These are phyloP conservation scores for Salix udensis DNA, from an alignment of 345 rosid genomes.

Conservation along the genomic window DNA sequence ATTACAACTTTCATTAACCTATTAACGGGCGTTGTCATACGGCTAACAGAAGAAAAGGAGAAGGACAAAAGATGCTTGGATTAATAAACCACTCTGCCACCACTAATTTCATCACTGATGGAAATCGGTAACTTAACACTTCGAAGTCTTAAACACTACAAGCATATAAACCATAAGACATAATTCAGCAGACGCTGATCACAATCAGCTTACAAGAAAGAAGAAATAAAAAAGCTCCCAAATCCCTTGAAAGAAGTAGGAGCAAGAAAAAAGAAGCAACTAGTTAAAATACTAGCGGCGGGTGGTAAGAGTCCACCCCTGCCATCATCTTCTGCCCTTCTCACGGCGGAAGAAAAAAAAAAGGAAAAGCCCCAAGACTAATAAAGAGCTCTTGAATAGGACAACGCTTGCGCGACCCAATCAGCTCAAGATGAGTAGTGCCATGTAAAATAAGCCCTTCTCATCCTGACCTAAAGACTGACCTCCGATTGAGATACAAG, in stretches of 20 bases:
- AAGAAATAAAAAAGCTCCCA: background rate
- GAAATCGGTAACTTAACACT: constrained; percentile 17
- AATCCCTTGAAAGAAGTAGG: background rate
- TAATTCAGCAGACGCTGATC: constrained; percentile 19
- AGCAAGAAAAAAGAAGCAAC: background rate
- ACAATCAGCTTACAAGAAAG: constrained; percentile 3
- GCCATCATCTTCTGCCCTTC: constrained; percentile 22
- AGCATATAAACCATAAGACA: background rate
- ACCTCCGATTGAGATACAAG: background rate
- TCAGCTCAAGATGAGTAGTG: constrained; percentile 21
- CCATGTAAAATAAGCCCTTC: constrained; percentile 40
- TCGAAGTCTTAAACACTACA: background rate
- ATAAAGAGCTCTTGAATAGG: background rate
- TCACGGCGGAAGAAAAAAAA: background rate
- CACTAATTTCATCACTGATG: background rate
- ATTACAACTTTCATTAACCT: background rate
- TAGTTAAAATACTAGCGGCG: constrained; percentile 27
- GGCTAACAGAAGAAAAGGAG: background rate
- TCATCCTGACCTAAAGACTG: constrained; percentile 14
- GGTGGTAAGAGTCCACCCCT: constrained; percentile 52
- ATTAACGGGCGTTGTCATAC: too few relatives aligned
- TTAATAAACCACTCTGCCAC: background rate
- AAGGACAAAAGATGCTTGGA: background rate
- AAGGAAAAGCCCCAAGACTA: constrained; percentile 7
- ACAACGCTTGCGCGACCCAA: background rate